Evolutionary conservation across 1,284 basidiomycete species (phyloP).

Genomic region (Fomitopsis palustris): DNA sequence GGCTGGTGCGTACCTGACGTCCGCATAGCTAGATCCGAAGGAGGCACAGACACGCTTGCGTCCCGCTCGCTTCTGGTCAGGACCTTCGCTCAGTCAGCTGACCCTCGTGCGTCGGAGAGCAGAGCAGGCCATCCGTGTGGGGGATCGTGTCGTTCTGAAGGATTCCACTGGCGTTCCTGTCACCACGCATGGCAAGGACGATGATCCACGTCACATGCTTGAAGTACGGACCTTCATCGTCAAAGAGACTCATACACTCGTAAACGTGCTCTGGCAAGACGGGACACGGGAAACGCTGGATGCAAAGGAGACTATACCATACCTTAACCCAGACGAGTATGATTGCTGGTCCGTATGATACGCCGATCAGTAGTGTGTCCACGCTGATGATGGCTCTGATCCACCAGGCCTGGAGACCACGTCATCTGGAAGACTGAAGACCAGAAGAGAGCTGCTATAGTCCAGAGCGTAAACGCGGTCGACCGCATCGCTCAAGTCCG

Average conservation of each 20-base stretch:
- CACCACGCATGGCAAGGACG: constrained; percentile 54
- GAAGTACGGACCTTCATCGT: constrained; percentile 60
- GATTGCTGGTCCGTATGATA: constrained; percentile 68
- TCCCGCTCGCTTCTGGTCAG: constrained; percentile 76
- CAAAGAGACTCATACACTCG: constrained; percentile 63
- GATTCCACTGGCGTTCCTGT: constrained; percentile 40
- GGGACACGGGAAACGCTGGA: constrained; percentile 59
- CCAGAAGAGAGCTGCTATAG: constrained; percentile 63
- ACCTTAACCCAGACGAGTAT: constrained; percentile 81
- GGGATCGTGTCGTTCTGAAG: constrained; percentile 62
- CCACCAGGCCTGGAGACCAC: constrained; percentile 82
- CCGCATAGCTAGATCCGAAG: constrained; percentile 50
- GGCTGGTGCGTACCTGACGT: neutral
- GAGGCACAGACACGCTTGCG: constrained; percentile 56
- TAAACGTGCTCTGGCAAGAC: constrained; percentile 89
- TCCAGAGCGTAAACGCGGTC: constrained; percentile 74
- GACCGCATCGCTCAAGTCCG: constrained; percentile 70
- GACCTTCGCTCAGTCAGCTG: constrained; percentile 62
- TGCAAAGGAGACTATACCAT: constrained; percentile 73
- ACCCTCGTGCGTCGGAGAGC: constrained; percentile 59
- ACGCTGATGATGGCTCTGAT: neutral
- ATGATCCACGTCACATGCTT: constrained; percentile 41
- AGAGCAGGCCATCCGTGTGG: constrained; percentile 64
- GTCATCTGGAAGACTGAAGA: constrained; percentile 84
- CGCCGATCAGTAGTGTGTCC: neutral